phyloP scores from a whole-genome alignment of 2,329 filamentous ascomycete genomes.

The Pseudocercospora vitis region DNA sequence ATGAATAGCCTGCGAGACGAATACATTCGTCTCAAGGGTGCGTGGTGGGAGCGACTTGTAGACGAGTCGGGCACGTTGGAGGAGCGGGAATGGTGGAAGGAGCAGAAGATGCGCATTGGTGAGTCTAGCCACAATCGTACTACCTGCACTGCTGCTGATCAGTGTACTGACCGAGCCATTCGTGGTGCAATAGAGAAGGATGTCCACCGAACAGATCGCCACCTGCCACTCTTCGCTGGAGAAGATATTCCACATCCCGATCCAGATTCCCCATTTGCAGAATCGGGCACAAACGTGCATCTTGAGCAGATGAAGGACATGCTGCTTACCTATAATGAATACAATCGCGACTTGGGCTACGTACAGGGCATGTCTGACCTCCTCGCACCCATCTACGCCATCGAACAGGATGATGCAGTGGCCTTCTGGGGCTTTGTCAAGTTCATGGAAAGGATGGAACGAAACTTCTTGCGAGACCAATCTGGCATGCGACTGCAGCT shows the following conservation, averaged over 20 bases:
- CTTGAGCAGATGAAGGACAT: slow-evolving; percentile 99
- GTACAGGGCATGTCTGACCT: slow-evolving; percentile 99
- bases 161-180: slow-evolving; percentile 49
- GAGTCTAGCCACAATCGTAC: slow-evolving; percentile 42
- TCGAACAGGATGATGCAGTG: slow-evolving; percentile 94
- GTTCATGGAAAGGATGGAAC: slow-evolving; percentile 98
- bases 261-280: slow-evolving; percentile 90
- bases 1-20: slow-evolving; percentile 85
- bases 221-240: slow-evolving; percentile 90
- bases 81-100: slow-evolving; percentile 92
- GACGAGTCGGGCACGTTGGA: slow-evolving; percentile 78
- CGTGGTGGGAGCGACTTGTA: slow-evolving; percentile 93
- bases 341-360: slow-evolving; percentile 92
- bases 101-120: slow-evolving; percentile 93
- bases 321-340: slow-evolving; percentile 97
- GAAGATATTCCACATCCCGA: slow-evolving; percentile 97
- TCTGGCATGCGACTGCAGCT: slow-evolving; percentile 94
- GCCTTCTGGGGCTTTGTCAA: slow-evolving; percentile 95
- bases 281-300: slow-evolving; percentile 91
- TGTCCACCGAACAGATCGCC: slow-evolving; percentile 93
- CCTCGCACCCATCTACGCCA: slow-evolving; percentile 90
- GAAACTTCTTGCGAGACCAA: slow-evolving; percentile 93
- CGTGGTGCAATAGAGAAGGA: slow-evolving; percentile 77
- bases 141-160: slow-evolving; percentile 28
- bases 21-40: slow-evolving; percentile 88